These are phyloP conservation scores for Stachybotrys chartarum DNA, from an alignment of 2,329 filamentous ascomycete species.

Conservation along the genomic window DNA sequence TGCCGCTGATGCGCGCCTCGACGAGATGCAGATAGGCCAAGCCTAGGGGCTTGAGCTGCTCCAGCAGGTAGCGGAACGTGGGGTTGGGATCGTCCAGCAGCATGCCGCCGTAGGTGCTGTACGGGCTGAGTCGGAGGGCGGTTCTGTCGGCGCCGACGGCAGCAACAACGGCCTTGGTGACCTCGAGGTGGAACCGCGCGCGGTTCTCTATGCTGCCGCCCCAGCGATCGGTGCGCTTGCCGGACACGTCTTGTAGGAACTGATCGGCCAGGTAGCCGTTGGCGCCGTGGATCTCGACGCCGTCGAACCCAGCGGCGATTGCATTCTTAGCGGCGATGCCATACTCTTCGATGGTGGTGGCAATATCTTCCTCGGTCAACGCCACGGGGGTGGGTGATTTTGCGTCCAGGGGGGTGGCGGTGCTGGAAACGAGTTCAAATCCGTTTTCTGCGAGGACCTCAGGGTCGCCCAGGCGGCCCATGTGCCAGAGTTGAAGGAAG, in stretches of 20 bases:
- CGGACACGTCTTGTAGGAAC: conserved; percentile 34
- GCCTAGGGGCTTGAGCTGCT: conserved; percentile 40
- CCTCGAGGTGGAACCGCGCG: conserved; percentile 36
- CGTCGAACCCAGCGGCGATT: conserved; percentile 58
- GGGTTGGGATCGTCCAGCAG: conserved; percentile 50
- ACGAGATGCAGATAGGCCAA: conserved; percentile 57
- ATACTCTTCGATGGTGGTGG: conserved; percentile 1
- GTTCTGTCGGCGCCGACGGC: conserved; percentile 41
- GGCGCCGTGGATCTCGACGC: conserved; percentile 51
- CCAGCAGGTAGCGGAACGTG: conserved; percentile 53
- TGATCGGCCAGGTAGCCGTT: conserved; percentile 51
- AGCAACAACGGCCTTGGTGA: conserved; percentile 30
- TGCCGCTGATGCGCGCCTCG: conserved; percentile 45
- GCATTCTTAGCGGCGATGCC: conserved; percentile 26
- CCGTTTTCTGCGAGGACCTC: neutral
- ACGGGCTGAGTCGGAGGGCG: conserved; percentile 51
- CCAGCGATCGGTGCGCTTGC: conserved; percentile 40
- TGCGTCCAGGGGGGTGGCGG: neutral
- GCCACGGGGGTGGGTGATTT: neutral
- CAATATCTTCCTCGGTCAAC: conserved; percentile 2
- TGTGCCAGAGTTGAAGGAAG: conserved; percentile 58
- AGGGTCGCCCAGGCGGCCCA: conserved; percentile 40
- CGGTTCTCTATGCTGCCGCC: conserved; percentile 43
- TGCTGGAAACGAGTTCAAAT: neutral
- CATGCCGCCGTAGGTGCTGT: conserved; percentile 53